phyloP scores from a whole-genome alignment of 1,284 basidiomycete species.

The Amylostereum areolatum region DNA sequence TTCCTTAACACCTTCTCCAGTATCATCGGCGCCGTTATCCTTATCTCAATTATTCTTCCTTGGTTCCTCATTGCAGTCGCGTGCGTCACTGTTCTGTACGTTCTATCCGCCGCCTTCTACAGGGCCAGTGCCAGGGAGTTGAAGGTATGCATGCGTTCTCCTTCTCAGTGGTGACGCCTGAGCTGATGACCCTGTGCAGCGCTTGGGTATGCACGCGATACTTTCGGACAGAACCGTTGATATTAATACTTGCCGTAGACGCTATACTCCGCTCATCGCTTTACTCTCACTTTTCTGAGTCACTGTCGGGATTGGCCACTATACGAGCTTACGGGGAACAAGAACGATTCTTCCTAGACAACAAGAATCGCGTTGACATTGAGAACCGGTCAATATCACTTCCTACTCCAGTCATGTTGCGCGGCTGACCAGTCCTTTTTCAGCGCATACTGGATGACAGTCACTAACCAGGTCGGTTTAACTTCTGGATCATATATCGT shows the following conservation, averaged over 20 bases:
- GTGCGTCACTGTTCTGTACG: constrained; percentile 51
- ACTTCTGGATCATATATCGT: background rate
- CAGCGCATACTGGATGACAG: constrained; percentile 83
- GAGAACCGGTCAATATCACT: constrained; percentile 62
- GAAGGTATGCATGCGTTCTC: constrained; percentile 43
- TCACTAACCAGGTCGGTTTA: constrained; percentile 60
- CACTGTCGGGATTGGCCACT: constrained; percentile 79
- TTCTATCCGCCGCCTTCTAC: constrained; percentile 77
- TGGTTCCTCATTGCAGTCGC: constrained; percentile 80
- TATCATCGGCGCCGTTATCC: constrained; percentile 70
- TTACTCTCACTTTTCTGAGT: constrained; percentile 89
- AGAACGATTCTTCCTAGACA: constrained; percentile 68
- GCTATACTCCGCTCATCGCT: constrained; percentile 57
- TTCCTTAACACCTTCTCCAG: constrained; percentile 57
- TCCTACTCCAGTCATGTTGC: background rate
- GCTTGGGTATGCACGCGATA: background rate
- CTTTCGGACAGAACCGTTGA: background rate
- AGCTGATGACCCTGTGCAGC: too few relatives aligned
- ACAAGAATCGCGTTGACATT: constrained; percentile 73
- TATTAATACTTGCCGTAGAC: constrained; percentile 29
- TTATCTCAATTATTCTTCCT: constrained; percentile 75
- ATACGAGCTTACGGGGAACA: constrained; percentile 81
- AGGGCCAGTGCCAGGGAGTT: constrained; percentile 84
- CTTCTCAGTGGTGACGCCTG: too few relatives aligned
- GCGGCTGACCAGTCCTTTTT: background rate